Evolutionary conservation across 139 green algal genomes (phyloP).

Genomic region (Coelastrella sp.): DNA sequence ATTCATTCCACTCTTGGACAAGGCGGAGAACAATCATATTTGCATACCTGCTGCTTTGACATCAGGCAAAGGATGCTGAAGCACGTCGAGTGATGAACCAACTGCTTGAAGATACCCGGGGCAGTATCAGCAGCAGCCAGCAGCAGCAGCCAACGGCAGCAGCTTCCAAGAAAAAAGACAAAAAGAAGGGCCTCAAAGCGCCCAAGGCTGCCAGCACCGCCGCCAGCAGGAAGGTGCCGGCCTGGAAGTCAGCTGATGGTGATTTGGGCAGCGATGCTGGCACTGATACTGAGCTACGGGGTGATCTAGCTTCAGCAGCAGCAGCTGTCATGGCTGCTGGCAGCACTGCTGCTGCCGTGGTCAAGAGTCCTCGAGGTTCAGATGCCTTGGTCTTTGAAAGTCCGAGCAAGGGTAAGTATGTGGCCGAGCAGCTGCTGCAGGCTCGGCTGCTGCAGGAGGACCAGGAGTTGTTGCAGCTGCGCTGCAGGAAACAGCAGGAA

Average conservation of each 20-base stretch:
- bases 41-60: neutral
- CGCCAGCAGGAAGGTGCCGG: neutral
- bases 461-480: slow-evolving; percentile 17
- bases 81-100: slow-evolving; percentile 8
- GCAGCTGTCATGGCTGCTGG: neutral
- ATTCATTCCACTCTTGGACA: too few relatives aligned
- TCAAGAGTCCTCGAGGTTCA: neutral
- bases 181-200: slow-evolving; percentile 1
- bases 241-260: slow-evolving; percentile 16
- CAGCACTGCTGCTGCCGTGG: neutral
- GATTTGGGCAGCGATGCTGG: neutral
- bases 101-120: neutral
- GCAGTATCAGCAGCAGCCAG: neutral
- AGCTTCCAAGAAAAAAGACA: slow-evolving; percentile 21
- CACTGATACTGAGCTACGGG: neutral
- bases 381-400: neutral
- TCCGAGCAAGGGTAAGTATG: slow-evolving; percentile 29
- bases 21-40: too few relatives aligned
- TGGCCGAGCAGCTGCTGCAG: slow-evolving; percentile 38
- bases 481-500: neutral
- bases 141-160: slow-evolving; percentile 1
- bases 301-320: neutral
- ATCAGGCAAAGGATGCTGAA: slow-evolving; percentile 12
- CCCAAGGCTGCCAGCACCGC: neutral
- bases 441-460: slow-evolving; percentile 26